phyloP scores from a whole-genome alignment of 2,329 filamentous ascomycete species.

The Pestalotiopsis sp. region DNA sequence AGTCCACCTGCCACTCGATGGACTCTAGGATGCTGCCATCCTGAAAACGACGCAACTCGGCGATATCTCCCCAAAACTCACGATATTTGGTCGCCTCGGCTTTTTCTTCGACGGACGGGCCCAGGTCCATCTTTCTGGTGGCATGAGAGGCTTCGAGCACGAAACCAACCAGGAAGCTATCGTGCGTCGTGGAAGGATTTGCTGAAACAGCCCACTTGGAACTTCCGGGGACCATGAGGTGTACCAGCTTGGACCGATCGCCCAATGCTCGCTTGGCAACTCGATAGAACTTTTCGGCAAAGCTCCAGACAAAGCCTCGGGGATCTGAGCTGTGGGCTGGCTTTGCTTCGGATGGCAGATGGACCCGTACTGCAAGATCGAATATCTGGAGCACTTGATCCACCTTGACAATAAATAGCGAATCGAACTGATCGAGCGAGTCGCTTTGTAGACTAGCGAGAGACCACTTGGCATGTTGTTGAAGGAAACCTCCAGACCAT shows the following conservation, averaged over 20 bases:
- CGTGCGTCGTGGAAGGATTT: constrained; percentile 32
- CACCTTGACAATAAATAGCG: constrained; percentile 74
- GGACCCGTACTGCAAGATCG: constrained; percentile 48
- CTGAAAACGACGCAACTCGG: constrained; percentile 91
- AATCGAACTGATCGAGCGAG: constrained; percentile 77
- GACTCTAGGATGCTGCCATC: constrained; percentile 94
- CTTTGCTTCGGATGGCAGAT: constrained; percentile 21
- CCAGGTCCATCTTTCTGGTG: constrained; percentile 80
- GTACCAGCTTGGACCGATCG: constrained; percentile 72
- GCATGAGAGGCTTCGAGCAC: constrained; percentile 74
- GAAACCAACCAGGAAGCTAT: constrained; percentile 64
- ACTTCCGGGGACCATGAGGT: constrained; percentile 49
- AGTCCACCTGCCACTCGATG: constrained; percentile 76
- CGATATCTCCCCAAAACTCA: constrained; percentile 92
- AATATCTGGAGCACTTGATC: constrained; percentile 58
- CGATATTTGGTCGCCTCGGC: constrained; percentile 81
- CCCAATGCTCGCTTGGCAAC: constrained; percentile 73
- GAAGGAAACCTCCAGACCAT: constrained; percentile 78
- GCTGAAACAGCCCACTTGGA: constrained; percentile 51
- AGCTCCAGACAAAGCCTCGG: constrained; percentile 45
- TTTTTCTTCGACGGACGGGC: constrained; percentile 84
- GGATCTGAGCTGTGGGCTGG: constrained; percentile 38
- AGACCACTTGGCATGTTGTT: constrained; percentile 74
- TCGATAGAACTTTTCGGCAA: constrained; percentile 62
- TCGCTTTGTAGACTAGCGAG: constrained; percentile 75